phyloP scores from a whole-genome alignment of 805 yeast species.

The Lipomyces yamanashiensis region DNA sequence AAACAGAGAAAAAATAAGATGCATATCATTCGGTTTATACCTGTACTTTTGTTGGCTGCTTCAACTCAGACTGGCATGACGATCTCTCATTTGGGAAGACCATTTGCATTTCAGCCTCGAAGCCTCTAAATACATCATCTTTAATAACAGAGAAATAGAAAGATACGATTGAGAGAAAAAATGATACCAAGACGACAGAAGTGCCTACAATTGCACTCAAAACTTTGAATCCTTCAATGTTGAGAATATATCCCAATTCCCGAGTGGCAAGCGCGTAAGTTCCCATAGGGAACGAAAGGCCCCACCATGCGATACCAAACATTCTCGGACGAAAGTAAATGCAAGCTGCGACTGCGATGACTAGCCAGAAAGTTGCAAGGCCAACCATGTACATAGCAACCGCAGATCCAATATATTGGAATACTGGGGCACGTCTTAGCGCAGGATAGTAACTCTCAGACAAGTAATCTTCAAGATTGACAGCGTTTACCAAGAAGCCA shows the following conservation, averaged over 20 bases:
- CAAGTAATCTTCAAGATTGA: constrained; percentile 45
- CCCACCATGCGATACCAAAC: constrained; percentile 71
- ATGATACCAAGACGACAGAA: constrained; percentile 49
- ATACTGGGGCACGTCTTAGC: constrained; percentile 42
- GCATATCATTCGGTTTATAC: no score
- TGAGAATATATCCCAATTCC: constrained; percentile 56
- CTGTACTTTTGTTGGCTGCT: background rate
- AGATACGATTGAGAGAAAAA: constrained; percentile 24
- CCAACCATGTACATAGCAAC: constrained; percentile 55
- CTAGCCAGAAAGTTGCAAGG: constrained; percentile 63
- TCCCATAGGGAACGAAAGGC: constrained; percentile 88
- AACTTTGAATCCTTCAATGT: constrained; percentile 62
- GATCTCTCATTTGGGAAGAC: background rate
- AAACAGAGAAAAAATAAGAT: no score
- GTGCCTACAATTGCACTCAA: constrained; percentile 65
- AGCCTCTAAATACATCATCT: constrained; percentile 13
- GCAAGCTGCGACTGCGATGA: constrained; percentile 49
- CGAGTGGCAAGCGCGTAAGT: constrained; percentile 69
- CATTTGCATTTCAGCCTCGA: constrained; percentile 17
- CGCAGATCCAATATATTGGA: constrained; percentile 46
- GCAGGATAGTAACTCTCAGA: constrained; percentile 36
- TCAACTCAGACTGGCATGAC: background rate
- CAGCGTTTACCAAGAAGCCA: constrained; percentile 63
- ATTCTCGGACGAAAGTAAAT: constrained; percentile 44
- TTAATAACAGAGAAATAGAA: constrained; percentile 21